Base-by-base conservation (phyloP, 169 alveolate species). In the Haemoproteus tartakovskyi region DNA sequence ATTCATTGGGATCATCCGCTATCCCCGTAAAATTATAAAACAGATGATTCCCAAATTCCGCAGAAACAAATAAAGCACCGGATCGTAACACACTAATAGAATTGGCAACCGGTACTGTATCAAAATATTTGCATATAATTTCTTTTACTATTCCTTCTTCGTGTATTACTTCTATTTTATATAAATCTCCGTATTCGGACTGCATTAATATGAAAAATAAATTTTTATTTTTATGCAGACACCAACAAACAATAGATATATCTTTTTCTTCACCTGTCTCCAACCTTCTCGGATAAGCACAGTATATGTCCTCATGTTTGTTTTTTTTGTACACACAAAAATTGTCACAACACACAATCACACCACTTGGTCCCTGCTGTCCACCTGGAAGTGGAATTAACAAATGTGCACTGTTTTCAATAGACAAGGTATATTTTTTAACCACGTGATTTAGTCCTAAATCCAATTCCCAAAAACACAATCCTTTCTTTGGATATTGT, bases 401-500 rank as follows among this genome's bases (percentile, higher is more conserved):
- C 57, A 89, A 61, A 90, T 96, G 98, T 29, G 99, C 98, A 30
- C 95, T 78, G 16, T 89, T 26, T 37, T 88, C 91, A 21, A 86
- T 64, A 1, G 92, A 92, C 18, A 92, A 82, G 5, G 96, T 91
- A 48, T 89, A 70, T 85, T 96, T 96, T 83, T 97, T 92, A n/a
- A 95, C 92, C 36, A 97, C 99, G 81, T 97, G 98, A 91, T 98
- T 98, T 64, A 97, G 90, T 3, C 99, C 99, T 38, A 98, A 88
- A 88, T 98, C 99, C 96, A 98, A 94, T 91, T 98, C 99, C 95
- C 98, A 98, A 60, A 95, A 88, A 9, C 95, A 90, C 27, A 98
- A 84, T 8, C 87, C 89, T 74, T 96, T 97, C 78, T 93, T 85
- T 12, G 91, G 85, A 60, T 84, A 86, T 46, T 95, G 97, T 46